Base-by-base conservation (phyloP, 192 early-diverging fungal genomes). In the Backusella liffmaniae region DNA sequence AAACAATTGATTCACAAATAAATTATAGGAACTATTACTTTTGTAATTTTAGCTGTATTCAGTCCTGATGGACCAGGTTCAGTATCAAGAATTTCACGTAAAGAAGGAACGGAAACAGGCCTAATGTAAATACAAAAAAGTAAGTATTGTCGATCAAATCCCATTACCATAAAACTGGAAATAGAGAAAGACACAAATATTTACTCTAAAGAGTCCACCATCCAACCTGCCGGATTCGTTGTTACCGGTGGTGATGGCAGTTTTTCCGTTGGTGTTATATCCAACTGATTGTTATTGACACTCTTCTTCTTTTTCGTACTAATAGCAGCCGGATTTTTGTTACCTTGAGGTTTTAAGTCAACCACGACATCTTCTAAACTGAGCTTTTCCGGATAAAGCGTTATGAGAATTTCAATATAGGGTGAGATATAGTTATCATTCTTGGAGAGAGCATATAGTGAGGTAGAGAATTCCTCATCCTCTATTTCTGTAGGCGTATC, bases 81-180 rank as follows among this genome's bases (percentile, higher is more conserved):
- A 23, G 78, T 44, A 5, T 86, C 82, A 51, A 84, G 67, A 73
- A 86, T 86, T 9, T 86, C 82, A 6, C 85, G 77, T 46, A 86
- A 37, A 18, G 85, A 82, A 26, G 80, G 80, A 35, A 73, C 68
- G 2, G 37, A 42, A 70, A 26, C 41, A 44, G 23, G 35, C 30
- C 73, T 75, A 72, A 49, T 18, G 32, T 0, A 46, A 73, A 70
- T 29, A 70, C 16, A 4, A 8, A 42, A 3, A 26, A 46, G 21
- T 39, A 39, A 39, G 37, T 39, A 39, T 1, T 39, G 37, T 12
- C 37, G 10, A 39, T 39, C 37, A 39, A 39, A 1, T 39, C 9
- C 37, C 3, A 39, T 10, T 39, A 39, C 42, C 15, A 18, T 44
- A 44, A 44, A 16, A 44, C 42, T 16, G 42, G 26, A 26, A 26